These are phyloP conservation scores for Eremochloa ophiuroides DNA, from an alignment of 176 grass and related monocot genomes.

Conservation along the genomic window DNA sequence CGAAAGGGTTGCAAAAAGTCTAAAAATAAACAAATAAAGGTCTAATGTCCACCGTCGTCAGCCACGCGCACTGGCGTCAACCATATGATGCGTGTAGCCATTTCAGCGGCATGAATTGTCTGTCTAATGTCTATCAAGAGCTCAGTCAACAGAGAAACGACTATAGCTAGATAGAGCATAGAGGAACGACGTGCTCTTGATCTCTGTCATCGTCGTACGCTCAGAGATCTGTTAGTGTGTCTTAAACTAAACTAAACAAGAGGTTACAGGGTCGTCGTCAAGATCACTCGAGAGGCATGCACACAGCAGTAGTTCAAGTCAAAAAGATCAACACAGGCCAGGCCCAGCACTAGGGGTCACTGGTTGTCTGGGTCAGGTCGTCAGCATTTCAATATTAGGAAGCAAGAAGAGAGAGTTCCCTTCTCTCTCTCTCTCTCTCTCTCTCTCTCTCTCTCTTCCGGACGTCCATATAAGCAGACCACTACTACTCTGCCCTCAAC, in stretches of 20 bases:
- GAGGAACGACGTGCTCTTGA: not conserved
- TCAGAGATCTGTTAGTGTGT: not conserved
- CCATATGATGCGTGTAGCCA: not conserved
- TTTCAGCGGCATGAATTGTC: not conserved
- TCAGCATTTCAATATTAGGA: constrained; percentile 28
- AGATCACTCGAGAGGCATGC: not conserved
- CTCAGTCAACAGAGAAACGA: not conserved
- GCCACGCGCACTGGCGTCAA: not conserved
- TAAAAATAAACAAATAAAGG: too few relatives aligned
- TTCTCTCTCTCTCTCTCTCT: not conserved
- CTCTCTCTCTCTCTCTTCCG: not conserved
- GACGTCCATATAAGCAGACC: constrained; percentile 40
- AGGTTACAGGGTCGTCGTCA: not conserved
- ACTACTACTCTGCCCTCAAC: not conserved
- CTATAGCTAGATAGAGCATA: not conserved
- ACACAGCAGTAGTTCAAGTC: not conserved
- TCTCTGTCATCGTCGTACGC: not conserved
- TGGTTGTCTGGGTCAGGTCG: not conserved
- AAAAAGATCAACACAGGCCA: constrained; percentile 28
- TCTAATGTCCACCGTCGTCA: not conserved
- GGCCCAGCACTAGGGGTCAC: too few relatives aligned
- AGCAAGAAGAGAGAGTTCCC: too few relatives aligned
- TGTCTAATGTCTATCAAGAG: too few relatives aligned
- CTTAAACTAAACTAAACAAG: not conserved
- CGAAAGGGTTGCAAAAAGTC: not conserved